A percentile compares a stretch with the other conserved stretches of the same genome.
Evolutionary conservation across 73 alveolate genomes (phyloP).

Genomic region (Paramecium caudatum): DNA sequence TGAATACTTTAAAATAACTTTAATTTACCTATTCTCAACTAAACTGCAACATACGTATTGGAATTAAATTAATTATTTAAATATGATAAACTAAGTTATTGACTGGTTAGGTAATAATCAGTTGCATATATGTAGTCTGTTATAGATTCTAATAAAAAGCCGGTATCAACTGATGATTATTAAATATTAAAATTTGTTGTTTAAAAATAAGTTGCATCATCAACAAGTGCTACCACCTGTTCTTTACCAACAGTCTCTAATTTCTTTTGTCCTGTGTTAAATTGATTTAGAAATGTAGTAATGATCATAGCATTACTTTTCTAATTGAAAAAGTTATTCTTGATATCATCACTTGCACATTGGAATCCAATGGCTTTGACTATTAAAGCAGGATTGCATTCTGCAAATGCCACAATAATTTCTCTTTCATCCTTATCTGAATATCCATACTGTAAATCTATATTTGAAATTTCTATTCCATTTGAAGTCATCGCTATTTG

Average conservation of each 20-base stretch:
- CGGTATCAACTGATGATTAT: slow-evolving; percentile 49
- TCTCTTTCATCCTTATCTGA: not conserved
- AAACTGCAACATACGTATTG: not conserved
- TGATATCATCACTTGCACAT: not conserved
- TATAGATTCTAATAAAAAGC: slow-evolving; percentile 3
- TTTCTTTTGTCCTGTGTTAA: not conserved
- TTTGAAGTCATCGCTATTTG: no score
- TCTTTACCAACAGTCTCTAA: slow-evolving; percentile 22
- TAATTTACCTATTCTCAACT: slow-evolving; percentile 44
- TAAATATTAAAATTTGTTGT: slow-evolving; percentile 17
- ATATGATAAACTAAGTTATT: not conserved
- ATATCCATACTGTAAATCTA: not conserved
- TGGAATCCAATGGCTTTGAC: not conserved
- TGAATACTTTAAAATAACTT: not conserved
- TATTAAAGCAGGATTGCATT: not conserved
- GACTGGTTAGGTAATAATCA: slow-evolving; percentile 15
- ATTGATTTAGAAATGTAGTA: slow-evolving; percentile 14
- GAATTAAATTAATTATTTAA: not conserved
- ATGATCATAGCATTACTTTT: slow-evolving; percentile 7
- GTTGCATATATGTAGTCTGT: not conserved
- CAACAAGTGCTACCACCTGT: not conserved
- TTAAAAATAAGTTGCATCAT: not conserved
- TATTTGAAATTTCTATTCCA: no score
- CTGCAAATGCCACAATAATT: slow-evolving; percentile 4
- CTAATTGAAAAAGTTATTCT: not conserved